These are phyloP conservation scores for Colletotrichum gigasporum DNA, from an alignment of 2,329 filamentous ascomycete species.

Conservation along the genomic window DNA sequence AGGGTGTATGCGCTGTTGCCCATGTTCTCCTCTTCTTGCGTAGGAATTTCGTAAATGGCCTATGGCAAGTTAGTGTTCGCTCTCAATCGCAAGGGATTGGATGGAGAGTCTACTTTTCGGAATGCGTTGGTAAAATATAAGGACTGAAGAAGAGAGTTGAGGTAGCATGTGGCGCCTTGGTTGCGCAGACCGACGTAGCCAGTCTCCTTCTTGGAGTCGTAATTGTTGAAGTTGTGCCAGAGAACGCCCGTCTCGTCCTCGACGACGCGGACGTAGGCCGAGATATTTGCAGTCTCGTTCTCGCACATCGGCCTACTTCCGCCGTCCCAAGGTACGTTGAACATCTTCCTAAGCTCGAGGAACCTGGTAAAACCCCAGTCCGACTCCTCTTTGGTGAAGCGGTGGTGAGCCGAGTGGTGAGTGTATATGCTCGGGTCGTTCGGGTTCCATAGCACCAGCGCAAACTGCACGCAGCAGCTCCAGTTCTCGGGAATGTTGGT, in stretches of 20 bases:
- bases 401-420: slow-evolving; percentile 88
- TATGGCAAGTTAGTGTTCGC: slow-evolving; percentile 45
- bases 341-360: slow-evolving; percentile 86
- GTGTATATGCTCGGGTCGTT: slow-evolving; percentile 88
- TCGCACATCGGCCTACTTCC: slow-evolving; percentile 77
- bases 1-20: slow-evolving; percentile 93
- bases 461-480: slow-evolving; percentile 97
- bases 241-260: slow-evolving; percentile 89
- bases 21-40: slow-evolving; percentile 81
- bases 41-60: slow-evolving; percentile 98
- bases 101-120: slow-evolving; percentile 73
- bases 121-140: slow-evolving; percentile 92
- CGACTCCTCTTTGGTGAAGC: slow-evolving; percentile 94
- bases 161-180: slow-evolving; percentile 91
- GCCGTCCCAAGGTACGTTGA: slow-evolving; percentile 80
- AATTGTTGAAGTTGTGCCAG: slow-evolving; percentile 93
- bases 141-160: slow-evolving; percentile 86
- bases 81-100: neutral
- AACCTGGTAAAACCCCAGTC: slow-evolving; percentile 99
- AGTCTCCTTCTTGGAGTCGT: slow-evolving; percentile 99
- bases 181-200: slow-evolving; percentile 97
- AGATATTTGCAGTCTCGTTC: slow-evolving; percentile 80
- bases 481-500: slow-evolving; percentile 84
- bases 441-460: slow-evolving; percentile 91
- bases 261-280: slow-evolving; percentile 82